Base-by-base conservation (phyloP, 2,329 filamentous ascomycete species). In the Ophiognomonia clavigignenti-juglandacearum region DNA sequence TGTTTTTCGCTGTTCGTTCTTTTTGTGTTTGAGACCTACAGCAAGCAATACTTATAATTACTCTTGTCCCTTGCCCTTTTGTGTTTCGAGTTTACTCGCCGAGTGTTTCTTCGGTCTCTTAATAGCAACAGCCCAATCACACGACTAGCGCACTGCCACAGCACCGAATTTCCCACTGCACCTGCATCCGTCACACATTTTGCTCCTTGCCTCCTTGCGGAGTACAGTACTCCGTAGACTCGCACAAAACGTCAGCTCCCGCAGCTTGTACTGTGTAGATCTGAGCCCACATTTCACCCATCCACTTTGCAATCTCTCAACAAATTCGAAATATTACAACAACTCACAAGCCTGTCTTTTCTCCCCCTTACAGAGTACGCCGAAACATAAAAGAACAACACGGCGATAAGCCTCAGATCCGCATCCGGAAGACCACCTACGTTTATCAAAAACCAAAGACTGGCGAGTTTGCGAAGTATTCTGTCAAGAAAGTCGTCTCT, bases 371-470 rank as follows among this genome's bases (percentile, higher is more conserved):
- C 48, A 51, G 49, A 42, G 49, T 39, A n/a, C 49, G 49, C 14
- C 45, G 45, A 18, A n/a, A 23, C 18, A 19, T 51, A 7, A 48
- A 45, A 19, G 40, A 44, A 14, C 41, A 51, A 6, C 47, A 42
- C 29, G 45, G 26, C 18, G 19, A 27, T 7, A 41, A 42, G 23
- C 19, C 45, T 6, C 48, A 48, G 8, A 51, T 51, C 31, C 38
- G 49, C 7, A 37, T 51, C 23, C 20, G 49, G 10, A 47, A 43
- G 18, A 36, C 42, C 41, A 48, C 22, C 13, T 43, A 45, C 14
- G 49, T 51, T 16, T 51, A 48, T 35, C 37, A 41, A 22, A 45
- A 43, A 31, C 36, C 42, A n/a, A 19, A 31, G 8, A 71, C 70
- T 45, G 49, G 49, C 23, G 37, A 51, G 19, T 51, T 51, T 19